Evolutionary conservation across 441 rosid genomes (phyloP).

Genomic region (Caryocar brasiliense): DNA sequence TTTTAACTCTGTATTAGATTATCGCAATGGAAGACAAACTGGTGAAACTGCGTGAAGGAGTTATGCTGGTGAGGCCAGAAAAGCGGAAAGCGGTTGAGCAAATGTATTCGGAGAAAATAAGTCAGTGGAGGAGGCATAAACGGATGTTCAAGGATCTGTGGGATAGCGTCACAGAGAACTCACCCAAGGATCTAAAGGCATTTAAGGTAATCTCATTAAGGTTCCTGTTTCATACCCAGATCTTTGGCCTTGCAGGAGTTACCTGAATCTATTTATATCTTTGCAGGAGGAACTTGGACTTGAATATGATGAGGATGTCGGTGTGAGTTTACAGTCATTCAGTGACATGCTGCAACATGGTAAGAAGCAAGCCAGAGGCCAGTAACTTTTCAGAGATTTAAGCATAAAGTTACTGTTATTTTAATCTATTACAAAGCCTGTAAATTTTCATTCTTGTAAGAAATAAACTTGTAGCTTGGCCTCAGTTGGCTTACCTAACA

Average conservation of each 20-base stretch:
- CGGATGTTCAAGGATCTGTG: constrained; percentile 89
- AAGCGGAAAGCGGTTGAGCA: constrained; percentile 53
- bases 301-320: constrained; percentile 82
- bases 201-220: constrained; percentile 43
- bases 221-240: background rate
- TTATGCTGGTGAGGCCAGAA: constrained; percentile 73
- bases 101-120: constrained; percentile 48
- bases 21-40: constrained; percentile 63
- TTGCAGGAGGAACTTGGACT: constrained; percentile 84
- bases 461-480: constrained; percentile 8
- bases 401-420: constrained; percentile 7
- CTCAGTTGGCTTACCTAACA: constrained; percentile 1
- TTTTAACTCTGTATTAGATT: constrained; percentile 32
- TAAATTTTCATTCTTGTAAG: constrained; percentile 16
- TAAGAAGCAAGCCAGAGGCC: constrained; percentile 45
- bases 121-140: constrained; percentile 80
- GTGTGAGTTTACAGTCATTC: constrained; percentile 60
- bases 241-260: constrained; percentile 4
- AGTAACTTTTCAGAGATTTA: constrained; percentile 19
- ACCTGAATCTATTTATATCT: background rate
- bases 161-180: constrained; percentile 82
- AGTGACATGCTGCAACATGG: constrained; percentile 45
- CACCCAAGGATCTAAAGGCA: constrained; percentile 68
- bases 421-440: constrained; percentile 5
- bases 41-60: constrained; percentile 58